Percentiles rank a stretch among this genome's conserved stretches.
Evolutionary conservation across 345 rosid genomes (phyloP).

Genomic region (Bruguiera gymnorhiza): DNA sequence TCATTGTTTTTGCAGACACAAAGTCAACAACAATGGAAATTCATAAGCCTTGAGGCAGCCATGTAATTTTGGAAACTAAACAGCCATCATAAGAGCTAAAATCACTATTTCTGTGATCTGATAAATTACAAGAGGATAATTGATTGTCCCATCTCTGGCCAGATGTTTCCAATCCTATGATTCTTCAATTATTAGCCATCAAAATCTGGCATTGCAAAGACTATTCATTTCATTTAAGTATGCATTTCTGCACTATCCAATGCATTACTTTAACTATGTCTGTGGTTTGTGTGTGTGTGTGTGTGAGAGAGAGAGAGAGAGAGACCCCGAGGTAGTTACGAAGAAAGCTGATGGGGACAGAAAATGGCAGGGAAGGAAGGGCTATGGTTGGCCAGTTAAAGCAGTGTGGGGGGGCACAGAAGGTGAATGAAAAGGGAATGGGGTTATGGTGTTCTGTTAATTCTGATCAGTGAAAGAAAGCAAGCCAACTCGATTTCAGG

Average conservation of each 20-base stretch:
- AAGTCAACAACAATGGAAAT: not conserved
- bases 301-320: not conserved
- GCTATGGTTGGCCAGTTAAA: constrained; percentile 13
- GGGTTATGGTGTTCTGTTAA: not conserved
- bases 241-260: not conserved
- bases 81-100: not conserved
- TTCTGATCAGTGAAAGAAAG: not conserved
- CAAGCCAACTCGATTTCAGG: not conserved
- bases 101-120: not conserved
- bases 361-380: constrained; percentile 10
- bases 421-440: constrained; percentile 13
- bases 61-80: not conserved
- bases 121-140: not conserved
- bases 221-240: not conserved
- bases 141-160: too few species aligned
- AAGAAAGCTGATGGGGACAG: constrained; percentile 12
- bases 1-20: not conserved
- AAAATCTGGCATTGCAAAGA: not conserved
- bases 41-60: not conserved
- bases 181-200: too few species aligned
- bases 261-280: too few species aligned
- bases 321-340: not conserved
- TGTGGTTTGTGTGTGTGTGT: too few species aligned
- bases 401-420: constrained; percentile 19
- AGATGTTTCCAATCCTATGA: too few species aligned